Percentiles rank a stretch among this genome's conserved stretches.
Conservation (phyloP, 768 basidiomycete genomes). For the Boletus reticuloceps region DNA sequence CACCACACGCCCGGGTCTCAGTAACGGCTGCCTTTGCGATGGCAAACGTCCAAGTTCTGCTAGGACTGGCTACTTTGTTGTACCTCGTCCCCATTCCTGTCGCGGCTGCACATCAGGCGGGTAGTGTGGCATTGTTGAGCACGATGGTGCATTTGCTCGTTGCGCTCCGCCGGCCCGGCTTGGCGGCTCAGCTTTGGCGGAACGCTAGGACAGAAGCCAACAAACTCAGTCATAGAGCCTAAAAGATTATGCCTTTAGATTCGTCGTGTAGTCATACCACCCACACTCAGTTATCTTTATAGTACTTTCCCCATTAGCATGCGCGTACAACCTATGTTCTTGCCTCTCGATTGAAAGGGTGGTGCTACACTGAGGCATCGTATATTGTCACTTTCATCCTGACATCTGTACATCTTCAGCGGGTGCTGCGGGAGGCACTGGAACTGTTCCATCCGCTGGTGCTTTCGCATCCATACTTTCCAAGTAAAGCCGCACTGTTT, state of each 20-base stretch:
- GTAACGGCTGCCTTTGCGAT: constrained; percentile 66
- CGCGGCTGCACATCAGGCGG: constrained; percentile 94
- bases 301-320: not conserved
- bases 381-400: constrained; percentile 42
- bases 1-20: constrained; percentile 56
- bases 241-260: constrained; percentile 7
- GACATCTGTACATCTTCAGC: constrained; percentile 85
- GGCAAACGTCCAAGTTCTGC: constrained; percentile 78
- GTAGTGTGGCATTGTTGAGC: constrained; percentile 85
- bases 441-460: constrained; percentile 36
- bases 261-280: constrained; percentile 10
- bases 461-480: constrained; percentile 77
- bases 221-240: constrained; percentile 6
- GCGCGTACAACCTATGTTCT: not conserved
- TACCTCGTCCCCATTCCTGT: constrained; percentile 92
- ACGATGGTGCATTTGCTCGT: constrained; percentile 76
- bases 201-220: constrained; percentile 27
- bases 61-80: constrained; percentile 78
- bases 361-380: constrained; percentile 7
- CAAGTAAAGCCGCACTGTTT: constrained; percentile 70
- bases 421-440: constrained; percentile 37
- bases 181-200: constrained; percentile 63
- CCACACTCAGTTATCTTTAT: constrained; percentile 27
- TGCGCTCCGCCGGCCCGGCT: constrained; percentile 65
- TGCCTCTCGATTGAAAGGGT: constrained; percentile 1